Evolutionary conservation across 2,329 filamentous ascomycete genomes (phyloP).

Genomic region (Pseudogymnoascus sp.): DNA sequence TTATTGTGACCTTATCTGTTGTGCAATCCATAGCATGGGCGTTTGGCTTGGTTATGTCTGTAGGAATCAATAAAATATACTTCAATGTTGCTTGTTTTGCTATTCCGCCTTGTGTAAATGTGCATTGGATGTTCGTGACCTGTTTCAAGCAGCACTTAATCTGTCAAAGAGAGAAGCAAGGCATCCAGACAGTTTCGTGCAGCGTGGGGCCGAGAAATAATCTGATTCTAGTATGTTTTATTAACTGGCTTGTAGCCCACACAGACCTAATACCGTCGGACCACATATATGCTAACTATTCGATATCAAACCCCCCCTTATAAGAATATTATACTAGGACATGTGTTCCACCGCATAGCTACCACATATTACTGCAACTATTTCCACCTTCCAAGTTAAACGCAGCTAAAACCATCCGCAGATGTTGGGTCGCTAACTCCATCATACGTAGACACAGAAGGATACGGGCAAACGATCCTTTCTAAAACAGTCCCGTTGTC

Average conservation of each 20-base stretch:
- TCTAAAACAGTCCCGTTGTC: neutral
- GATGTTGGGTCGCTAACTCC: neutral
- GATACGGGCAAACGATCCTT: conserved; percentile 10
- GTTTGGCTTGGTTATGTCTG: conserved; percentile 9
- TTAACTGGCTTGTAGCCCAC: neutral
- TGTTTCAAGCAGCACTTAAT: neutral
- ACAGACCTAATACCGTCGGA: neutral
- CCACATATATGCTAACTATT: neutral
- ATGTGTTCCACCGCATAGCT: neutral
- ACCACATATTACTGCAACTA: neutral
- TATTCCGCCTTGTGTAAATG: neutral
- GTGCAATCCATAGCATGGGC: conserved; percentile 9
- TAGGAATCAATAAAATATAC: conserved; percentile 9
- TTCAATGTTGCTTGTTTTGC: neutral
- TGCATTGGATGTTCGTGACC: neutral
- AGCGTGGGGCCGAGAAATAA: neutral
- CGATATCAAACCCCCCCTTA: neutral
- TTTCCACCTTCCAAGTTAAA: neutral
- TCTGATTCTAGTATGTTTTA: neutral
- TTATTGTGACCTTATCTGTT: conserved; percentile 3
- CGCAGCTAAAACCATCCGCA: conserved; percentile 1
- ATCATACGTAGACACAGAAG: conserved; percentile 6
- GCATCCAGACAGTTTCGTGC: neutral
- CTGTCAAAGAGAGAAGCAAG: neutral
- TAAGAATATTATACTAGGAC: neutral